Percentiles rank a stretch among this genome's conserved stretches.
phyloP scores from a whole-genome alignment of 129 eudicot genomes.

The Deinandra increscens region DNA sequence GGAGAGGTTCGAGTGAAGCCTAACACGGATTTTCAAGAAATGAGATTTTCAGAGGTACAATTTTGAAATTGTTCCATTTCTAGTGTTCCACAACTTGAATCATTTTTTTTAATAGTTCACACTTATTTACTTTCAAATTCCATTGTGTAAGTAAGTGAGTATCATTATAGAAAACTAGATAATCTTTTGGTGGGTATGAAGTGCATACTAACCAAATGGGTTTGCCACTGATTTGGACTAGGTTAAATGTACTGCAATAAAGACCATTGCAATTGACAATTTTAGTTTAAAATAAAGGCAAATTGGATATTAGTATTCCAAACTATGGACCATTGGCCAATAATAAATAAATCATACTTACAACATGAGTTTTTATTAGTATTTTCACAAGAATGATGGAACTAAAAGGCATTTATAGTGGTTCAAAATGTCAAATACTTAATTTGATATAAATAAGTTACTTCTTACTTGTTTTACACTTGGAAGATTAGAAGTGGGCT shows the following conservation, averaged over 20 bases:
- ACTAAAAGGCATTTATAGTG: conserved; percentile 2
- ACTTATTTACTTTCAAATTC: neutral
- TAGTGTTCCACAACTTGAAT: conserved; percentile 9
- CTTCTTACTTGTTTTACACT: conserved; percentile 3
- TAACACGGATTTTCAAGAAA: conserved; percentile 79
- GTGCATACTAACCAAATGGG: neutral
- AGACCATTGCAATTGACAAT: neutral
- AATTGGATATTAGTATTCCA: too few species aligned
- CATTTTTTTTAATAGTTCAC: neutral
- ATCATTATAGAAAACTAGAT: neutral
- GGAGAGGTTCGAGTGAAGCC: conserved; percentile 89
- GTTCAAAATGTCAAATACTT: neutral
- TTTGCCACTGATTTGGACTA: neutral
- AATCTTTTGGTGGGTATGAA: neutral
- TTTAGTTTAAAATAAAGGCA: neutral
- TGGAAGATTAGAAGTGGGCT: neutral
- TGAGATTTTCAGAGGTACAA: conserved; percentile 78
- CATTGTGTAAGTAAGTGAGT: neutral
- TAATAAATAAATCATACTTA: conserved; percentile 4
- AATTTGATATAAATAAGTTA: neutral
- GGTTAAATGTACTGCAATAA: neutral
- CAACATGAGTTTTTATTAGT: neutral
- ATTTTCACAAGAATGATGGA: neutral
- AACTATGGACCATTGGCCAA: too few species aligned
- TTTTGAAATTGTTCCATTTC: neutral